These are phyloP conservation scores for Boletus sp. DNA, from an alignment of 768 basidiomycete genomes.

Conservation along the genomic window DNA sequence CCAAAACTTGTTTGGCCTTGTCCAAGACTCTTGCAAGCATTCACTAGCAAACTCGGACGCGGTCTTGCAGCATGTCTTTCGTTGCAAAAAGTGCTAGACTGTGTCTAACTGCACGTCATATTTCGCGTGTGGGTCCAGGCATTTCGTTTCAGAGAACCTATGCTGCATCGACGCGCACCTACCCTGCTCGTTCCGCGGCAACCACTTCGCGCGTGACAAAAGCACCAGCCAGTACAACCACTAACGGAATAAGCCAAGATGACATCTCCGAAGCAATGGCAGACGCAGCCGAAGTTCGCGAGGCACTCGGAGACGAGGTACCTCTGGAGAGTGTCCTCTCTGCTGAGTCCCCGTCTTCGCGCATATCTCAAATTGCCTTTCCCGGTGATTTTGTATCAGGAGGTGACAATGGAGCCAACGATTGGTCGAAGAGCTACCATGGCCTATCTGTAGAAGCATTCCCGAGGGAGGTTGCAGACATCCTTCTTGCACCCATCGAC, in stretches of 20 bases:
- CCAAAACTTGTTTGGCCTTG: too few species aligned
- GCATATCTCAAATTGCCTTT: slow-evolving; percentile 22
- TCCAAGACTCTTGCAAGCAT: too few species aligned
- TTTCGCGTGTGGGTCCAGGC: neutral
- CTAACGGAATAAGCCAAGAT: slow-evolving; percentile 20
- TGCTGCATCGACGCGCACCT: slow-evolving; percentile 24
- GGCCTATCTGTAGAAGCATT: slow-evolving; percentile 81
- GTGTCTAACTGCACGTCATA: slow-evolving; percentile 5
- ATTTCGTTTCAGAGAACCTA: slow-evolving; percentile 13
- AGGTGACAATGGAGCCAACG: slow-evolving; percentile 38
- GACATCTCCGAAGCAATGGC: slow-evolving; percentile 21
- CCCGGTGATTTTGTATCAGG: slow-evolving; percentile 28
- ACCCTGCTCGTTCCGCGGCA: slow-evolving; percentile 23
- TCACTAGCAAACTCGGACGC: neutral
- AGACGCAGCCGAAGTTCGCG: slow-evolving; percentile 15
- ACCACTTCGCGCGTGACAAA: slow-evolving; percentile 24
- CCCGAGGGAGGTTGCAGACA: slow-evolving; percentile 65
- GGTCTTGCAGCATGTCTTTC: slow-evolving; percentile 16
- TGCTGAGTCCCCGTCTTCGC: slow-evolving; percentile 8
- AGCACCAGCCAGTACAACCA: slow-evolving; percentile 33
- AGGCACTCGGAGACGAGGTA: slow-evolving; percentile 12
- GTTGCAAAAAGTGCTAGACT: slow-evolving; percentile 12
- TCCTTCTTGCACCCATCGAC: slow-evolving; percentile 73
- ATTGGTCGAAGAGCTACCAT: slow-evolving; percentile 89
- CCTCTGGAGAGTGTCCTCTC: slow-evolving; percentile 16